These are phyloP conservation scores for Nakaseomyces nivariensis DNA, from an alignment of 1,139 yeast species.

Conservation along the genomic window DNA sequence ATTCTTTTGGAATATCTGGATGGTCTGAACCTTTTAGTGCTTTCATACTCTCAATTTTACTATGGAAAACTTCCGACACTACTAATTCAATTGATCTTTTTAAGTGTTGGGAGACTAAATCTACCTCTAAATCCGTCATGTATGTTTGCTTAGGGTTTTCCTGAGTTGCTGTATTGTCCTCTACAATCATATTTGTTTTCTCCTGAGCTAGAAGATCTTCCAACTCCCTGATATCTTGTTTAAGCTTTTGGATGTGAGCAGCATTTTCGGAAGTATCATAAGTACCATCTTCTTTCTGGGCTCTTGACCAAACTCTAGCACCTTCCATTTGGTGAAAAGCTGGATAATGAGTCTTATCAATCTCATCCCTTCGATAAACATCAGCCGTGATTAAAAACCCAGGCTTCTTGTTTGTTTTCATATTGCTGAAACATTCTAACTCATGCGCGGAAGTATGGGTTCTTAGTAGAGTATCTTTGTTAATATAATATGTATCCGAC, in stretches of 20 bases:
- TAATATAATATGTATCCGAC: conserved; percentile 87
- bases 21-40: conserved; percentile 42
- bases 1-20: conserved; percentile 41
- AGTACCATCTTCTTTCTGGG: neutral
- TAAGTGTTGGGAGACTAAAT: conserved; percentile 63
- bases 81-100: conserved; percentile 77
- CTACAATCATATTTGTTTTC: conserved; percentile 45
- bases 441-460: conserved; percentile 99
- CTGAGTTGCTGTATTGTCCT: conserved; percentile 50
- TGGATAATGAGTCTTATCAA: conserved; percentile 93
- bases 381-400: conserved; percentile 94
- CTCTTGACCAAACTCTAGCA: conserved; percentile 70
- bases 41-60: conserved; percentile 52
- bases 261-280: conserved; percentile 20
- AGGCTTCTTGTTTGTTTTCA: conserved; percentile 48
- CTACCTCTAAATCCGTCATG: conserved; percentile 62
- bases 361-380: conserved; percentile 90
- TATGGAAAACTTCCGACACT: conserved; percentile 74
- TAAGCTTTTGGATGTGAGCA: conserved; percentile 18
- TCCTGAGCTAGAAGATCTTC: conserved; percentile 40
- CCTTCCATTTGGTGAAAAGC: conserved; percentile 99
- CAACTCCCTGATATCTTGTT: conserved; percentile 30
- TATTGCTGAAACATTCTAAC: conserved; percentile 54
- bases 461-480: conserved; percentile 58
- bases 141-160: conserved; percentile 70